phyloP scores from a whole-genome alignment of 345 rosid genomes.

The Cardamine resedifolia region DNA sequence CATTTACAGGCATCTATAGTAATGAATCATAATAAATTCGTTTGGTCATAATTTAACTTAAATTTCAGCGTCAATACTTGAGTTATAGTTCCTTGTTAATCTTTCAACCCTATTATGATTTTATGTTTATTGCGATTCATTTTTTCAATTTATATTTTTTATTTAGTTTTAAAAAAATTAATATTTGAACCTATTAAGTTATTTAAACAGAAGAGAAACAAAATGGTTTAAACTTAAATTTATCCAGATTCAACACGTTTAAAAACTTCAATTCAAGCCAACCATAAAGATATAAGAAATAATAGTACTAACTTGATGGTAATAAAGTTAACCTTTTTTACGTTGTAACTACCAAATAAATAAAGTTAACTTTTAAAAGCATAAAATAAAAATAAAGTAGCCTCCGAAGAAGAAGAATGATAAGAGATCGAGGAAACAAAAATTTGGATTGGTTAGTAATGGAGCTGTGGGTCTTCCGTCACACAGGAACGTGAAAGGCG shows the following conservation, averaged over 20 bases:
- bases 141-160: background rate
- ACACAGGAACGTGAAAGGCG: conserved; percentile 31
- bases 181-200: background rate
- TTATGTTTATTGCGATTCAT: background rate
- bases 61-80: background rate
- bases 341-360: background rate
- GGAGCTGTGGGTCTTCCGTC: conserved; percentile 21
- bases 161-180: background rate
- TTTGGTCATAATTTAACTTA: too few species aligned
- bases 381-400: background rate
- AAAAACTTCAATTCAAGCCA: background rate
- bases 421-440: background rate
- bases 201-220: background rate
- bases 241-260: conserved; percentile 14
- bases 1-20: background rate
- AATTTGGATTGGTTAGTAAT: conserved; percentile 4
- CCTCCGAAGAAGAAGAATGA: conserved; percentile 21
- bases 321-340: background rate
- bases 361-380: conserved; percentile 18
- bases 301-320: conserved; percentile 3
- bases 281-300: background rate
- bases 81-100: background rate
- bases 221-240: too few species aligned
- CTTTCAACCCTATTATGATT: background rate
- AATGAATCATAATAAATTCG: background rate